Percentiles rank a stretch among this genome's conserved stretches.
phyloP scores from a whole-genome alignment of 2,329 filamentous ascomycete genomes.

The Metarhizium rileyi region DNA sequence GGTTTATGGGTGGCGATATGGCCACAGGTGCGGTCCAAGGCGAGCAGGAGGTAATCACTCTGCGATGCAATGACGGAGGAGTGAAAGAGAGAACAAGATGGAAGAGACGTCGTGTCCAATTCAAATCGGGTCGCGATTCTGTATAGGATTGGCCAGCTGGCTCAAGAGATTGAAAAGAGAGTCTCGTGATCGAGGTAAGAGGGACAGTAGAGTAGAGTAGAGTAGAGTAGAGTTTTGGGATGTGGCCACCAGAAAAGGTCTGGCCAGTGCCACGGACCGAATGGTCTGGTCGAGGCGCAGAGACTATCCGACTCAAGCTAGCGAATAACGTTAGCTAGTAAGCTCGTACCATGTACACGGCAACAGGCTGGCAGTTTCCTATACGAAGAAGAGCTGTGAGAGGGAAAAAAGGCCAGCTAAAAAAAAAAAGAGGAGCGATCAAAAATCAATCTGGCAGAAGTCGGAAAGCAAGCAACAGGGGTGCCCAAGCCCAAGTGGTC shows the following conservation, averaged over 20 bases:
- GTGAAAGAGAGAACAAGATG: too few species aligned
- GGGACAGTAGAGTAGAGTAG: too few species aligned
- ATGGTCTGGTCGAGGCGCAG: not conserved
- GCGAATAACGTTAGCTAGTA: not conserved
- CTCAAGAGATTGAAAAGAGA: not conserved
- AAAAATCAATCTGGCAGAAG: not conserved
- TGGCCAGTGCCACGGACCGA: not conserved
- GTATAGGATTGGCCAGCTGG: not conserved
- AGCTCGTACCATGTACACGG: not conserved
- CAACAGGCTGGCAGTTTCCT: not conserved
- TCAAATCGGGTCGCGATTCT: not conserved
- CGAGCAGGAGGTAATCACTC: not conserved
- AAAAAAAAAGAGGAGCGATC: not conserved
- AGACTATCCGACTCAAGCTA: not conserved
- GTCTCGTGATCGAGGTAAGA: not conserved
- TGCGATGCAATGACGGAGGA: not conserved
- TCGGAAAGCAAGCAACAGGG: slow-evolving; percentile 5
- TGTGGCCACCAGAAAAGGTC: not conserved
- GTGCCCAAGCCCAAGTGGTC: not conserved
- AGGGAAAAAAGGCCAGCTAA: not conserved
- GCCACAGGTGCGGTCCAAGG: not conserved
- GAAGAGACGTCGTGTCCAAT: not conserved
- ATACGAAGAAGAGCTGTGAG: not conserved
- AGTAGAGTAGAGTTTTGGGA: not conserved
- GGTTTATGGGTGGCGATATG: not conserved